Conservation (phyloP, 2,329 filamentous ascomycete genomes). For the Cordyceps pruinosa region DNA sequence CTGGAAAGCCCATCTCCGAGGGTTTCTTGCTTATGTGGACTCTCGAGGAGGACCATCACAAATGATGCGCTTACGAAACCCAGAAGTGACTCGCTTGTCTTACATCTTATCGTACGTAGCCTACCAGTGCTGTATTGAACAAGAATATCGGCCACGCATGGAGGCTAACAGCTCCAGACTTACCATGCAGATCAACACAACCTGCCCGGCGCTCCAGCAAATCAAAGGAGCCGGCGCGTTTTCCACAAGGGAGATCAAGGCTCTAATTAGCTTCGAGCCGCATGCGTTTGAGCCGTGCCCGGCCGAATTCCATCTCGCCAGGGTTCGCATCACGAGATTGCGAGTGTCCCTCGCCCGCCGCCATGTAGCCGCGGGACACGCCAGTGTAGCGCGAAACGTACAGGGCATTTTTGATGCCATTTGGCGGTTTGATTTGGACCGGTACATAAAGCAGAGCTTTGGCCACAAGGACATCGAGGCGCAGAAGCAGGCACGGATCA, state of each 20-base stretch:
- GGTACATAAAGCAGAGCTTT: neutral
- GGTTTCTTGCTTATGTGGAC: neutral
- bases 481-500: neutral
- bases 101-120: neutral
- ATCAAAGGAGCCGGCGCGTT: neutral
- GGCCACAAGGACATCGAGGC: neutral
- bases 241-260: neutral
- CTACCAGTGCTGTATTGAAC: neutral
- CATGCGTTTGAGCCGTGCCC: neutral
- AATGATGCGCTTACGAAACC: neutral
- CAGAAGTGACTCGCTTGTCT: slow-evolving; percentile 2
- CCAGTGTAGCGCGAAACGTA: neutral
- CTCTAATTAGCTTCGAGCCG: neutral
- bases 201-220: neutral
- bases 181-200: slow-evolving; percentile 4
- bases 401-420: neutral
- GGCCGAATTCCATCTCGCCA: neutral
- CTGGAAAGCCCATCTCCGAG: neutral
- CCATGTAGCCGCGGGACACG: neutral
- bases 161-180: neutral
- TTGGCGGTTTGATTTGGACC: neutral
- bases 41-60: neutral
- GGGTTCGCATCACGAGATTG: neutral
- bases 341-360: neutral
- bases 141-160: neutral